Conservation (phyloP, 768 basidiomycete genomes). For the Suillus luteus region DNA sequence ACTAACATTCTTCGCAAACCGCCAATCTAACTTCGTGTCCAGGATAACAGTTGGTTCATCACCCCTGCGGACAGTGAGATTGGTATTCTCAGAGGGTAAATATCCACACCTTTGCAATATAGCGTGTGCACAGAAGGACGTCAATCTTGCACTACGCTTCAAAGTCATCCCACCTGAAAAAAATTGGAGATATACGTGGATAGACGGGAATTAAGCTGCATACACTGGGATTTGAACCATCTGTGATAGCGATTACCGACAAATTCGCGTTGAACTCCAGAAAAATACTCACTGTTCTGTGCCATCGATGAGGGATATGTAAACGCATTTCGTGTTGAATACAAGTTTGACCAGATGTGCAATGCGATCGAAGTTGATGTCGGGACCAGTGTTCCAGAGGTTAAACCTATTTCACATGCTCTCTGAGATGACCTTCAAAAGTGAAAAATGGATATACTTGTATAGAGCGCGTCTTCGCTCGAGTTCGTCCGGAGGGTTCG, state of each 20-base stretch:
- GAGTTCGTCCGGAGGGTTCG: slow-evolving; percentile 81
- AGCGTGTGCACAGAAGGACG: slow-evolving; percentile 82
- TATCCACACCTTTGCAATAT: slow-evolving; percentile 71
- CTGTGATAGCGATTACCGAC: slow-evolving; percentile 37
- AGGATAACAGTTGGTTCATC: slow-evolving; percentile 88
- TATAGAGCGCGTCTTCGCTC: slow-evolving; percentile 84
- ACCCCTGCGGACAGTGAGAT: slow-evolving; percentile 44
- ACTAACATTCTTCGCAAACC: slow-evolving; percentile 81
- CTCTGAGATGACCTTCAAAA: slow-evolving; percentile 9
- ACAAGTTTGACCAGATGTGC: slow-evolving; percentile 92
- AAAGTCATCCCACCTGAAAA: slow-evolving; percentile 47
- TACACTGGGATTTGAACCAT: slow-evolving; percentile 92
- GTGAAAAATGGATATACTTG: slow-evolving; percentile 49
- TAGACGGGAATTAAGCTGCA: slow-evolving; percentile 24
- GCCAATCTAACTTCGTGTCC: slow-evolving; percentile 82
- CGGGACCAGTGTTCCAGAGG: slow-evolving; percentile 83
- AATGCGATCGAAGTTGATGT: slow-evolving; percentile 92
- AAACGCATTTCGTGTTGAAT: slow-evolving; percentile 85
- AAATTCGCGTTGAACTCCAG: slow-evolving; percentile 8
- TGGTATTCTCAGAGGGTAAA: not conserved
- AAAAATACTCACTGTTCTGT: slow-evolving; percentile 71
- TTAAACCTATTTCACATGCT: slow-evolving; percentile 62
- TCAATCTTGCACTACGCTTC: slow-evolving; percentile 50
- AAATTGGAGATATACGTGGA: slow-evolving; percentile 8
- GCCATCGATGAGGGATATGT: slow-evolving; percentile 82